Evolutionary conservation across 495 filamentous ascomycete species (phyloP).

Genomic region (Podospora comata): DNA sequence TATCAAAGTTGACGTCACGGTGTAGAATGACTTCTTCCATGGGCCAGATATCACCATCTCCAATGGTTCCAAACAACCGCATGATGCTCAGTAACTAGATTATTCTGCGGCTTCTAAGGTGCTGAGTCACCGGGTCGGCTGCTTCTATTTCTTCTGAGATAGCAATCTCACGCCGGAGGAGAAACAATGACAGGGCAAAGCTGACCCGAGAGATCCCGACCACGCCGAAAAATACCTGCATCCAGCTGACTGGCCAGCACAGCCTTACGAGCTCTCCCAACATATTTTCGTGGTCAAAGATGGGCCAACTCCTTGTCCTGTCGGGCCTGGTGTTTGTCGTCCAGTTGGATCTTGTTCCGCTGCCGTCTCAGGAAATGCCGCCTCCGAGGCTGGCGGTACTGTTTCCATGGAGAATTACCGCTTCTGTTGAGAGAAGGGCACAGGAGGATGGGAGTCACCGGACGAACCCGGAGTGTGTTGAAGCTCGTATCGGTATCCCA

Average conservation of each 20-base stretch:
- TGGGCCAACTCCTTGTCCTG: neutral
- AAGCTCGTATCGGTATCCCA: slow-evolving; percentile 1
- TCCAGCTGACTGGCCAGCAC: slow-evolving; percentile 22
- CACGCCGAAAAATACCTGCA: neutral
- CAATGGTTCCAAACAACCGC: neutral
- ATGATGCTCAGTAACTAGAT: too few relatives aligned
- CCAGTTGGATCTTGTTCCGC: neutral
- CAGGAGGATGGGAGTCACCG: neutral
- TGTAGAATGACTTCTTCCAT: too few relatives aligned
- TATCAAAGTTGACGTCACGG: neutral
- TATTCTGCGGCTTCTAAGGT: neutral
- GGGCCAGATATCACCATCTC: neutral
- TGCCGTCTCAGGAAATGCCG: slow-evolving; percentile 1
- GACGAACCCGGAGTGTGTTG: slow-evolving; percentile 15
- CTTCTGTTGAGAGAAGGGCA: neutral
- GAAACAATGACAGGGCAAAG: slow-evolving; percentile 9
- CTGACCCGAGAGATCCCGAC: slow-evolving; percentile 26
- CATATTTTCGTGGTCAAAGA: slow-evolving; percentile 2
- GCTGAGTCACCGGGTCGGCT: slow-evolving; percentile 5
- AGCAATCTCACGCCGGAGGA: neutral
- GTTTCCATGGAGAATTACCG: slow-evolving; percentile 2
- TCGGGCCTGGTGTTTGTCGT: slow-evolving; percentile 5
- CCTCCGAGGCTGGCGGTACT: neutral
- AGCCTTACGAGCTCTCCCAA: slow-evolving; percentile 2
- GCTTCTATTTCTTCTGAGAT: neutral